phyloP scores from a whole-genome alignment of 1,139 yeast species.

The Arxiozyma slooffiae region DNA sequence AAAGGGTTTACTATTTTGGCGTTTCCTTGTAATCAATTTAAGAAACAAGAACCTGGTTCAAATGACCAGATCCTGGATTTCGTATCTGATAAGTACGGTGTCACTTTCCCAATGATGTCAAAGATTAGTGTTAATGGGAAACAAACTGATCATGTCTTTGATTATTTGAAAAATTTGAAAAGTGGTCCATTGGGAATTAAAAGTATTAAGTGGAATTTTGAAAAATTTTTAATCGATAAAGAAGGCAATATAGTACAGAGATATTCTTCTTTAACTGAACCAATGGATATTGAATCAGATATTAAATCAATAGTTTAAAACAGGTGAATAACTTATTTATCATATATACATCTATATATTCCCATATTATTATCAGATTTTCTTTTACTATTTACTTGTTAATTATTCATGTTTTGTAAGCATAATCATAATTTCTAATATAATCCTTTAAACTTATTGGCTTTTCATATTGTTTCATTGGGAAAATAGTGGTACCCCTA shows the following conservation, averaged over 20 bases:
- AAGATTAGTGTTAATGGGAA: conserved; percentile 80
- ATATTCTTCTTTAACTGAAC: conserved; percentile 55
- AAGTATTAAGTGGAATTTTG: conserved; percentile 80
- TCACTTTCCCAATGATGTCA: conserved; percentile 51
- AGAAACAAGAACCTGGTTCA: conserved; percentile 65
- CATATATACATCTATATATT: not conserved
- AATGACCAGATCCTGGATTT: conserved; percentile 47
- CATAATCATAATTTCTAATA: conserved; percentile 1
- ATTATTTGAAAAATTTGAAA: conserved; percentile 55
- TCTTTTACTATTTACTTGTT: not conserved
- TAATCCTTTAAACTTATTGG: conserved; percentile 5
- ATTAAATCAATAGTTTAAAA: conserved; percentile 2
- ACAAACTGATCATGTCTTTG: conserved; percentile 62
- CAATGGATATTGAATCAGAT: conserved; percentile 27
- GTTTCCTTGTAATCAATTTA: conserved; percentile 84
- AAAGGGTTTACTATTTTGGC: conserved; percentile 66
- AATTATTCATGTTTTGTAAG: not conserved
- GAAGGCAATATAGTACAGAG: conserved; percentile 61
- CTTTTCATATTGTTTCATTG: conserved; percentile 11
- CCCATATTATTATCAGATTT: not conserved
- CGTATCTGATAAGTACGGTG: conserved; percentile 54
- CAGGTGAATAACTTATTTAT: not conserved
- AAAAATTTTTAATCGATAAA: conserved; percentile 62
- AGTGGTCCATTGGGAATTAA: conserved; percentile 49
- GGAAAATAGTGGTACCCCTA: conserved; percentile 19